A percentile compares a stretch with the other conserved stretches of the same genome.
These are phyloP conservation scores for Calonectria crousiana DNA, from an alignment of 2,329 filamentous ascomycete species.

Conservation along the genomic window DNA sequence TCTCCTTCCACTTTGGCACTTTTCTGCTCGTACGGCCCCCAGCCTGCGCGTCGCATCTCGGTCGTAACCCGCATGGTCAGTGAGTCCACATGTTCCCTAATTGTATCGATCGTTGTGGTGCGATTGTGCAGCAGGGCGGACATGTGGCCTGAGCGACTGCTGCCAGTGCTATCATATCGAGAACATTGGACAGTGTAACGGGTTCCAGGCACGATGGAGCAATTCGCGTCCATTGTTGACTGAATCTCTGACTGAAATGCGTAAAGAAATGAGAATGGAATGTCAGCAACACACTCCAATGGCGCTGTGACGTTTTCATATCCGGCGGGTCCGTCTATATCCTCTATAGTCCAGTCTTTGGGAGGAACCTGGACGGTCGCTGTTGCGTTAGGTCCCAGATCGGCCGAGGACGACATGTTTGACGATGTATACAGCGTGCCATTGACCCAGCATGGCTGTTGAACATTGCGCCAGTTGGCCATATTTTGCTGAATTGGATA, in stretches of 20 bases:
- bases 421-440: background rate
- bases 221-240: background rate
- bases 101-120: constrained; percentile 12
- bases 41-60: constrained; percentile 4
- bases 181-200: background rate
- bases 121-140: constrained; percentile 6
- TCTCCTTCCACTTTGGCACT: background rate
- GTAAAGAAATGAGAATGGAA: background rate
- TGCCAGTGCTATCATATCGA: background rate
- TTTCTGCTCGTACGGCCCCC: background rate
- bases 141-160: background rate
- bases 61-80: constrained; percentile 17
- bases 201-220: background rate
- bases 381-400: background rate
- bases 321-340: background rate
- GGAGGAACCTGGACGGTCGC: background rate
- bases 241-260: background rate
- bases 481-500: background rate
- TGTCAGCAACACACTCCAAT: constrained; percentile 9
- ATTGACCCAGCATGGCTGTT: background rate
- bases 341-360: background rate
- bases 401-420: background rate
- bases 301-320: constrained; percentile 17
- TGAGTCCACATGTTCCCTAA: constrained; percentile 21
- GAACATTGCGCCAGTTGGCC: background rate